These are phyloP conservation scores for Prunus campanulata DNA, from an alignment of 306 rosid species.

Conservation along the genomic window DNA sequence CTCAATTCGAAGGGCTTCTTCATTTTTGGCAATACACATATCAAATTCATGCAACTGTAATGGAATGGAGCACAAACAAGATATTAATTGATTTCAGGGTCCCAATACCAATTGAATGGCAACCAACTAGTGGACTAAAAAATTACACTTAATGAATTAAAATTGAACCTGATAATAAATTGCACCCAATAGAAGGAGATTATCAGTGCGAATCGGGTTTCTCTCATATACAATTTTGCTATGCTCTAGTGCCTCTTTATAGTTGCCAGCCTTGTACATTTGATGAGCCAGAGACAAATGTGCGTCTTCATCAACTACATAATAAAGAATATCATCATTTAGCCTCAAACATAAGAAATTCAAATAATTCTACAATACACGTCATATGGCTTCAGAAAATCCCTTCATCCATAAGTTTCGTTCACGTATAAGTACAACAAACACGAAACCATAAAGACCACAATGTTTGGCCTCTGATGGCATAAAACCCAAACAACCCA, in stretches of 20 bases:
- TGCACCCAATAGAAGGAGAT: conserved; percentile 92
- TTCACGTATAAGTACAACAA: too few relatives aligned
- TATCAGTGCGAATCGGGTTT: conserved; percentile 84
- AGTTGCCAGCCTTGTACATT: conserved; percentile 83
- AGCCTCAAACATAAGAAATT: not conserved
- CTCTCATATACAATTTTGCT: conserved; percentile 78
- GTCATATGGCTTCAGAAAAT: not conserved
- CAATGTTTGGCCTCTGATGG: too few relatives aligned
- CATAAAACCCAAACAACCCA: too few relatives aligned
- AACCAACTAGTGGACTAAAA: not conserved
- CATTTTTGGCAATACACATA: conserved; percentile 89
- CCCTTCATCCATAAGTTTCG: too few relatives aligned
- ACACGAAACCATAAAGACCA: too few relatives aligned
- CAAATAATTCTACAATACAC: not conserved
- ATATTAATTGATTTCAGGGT: conserved; percentile 2
- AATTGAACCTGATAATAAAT: conserved; percentile 78
- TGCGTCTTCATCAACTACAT: conserved; percentile 85
- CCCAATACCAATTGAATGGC: not conserved
- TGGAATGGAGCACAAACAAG: not conserved
- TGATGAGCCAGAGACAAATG: conserved; percentile 82
- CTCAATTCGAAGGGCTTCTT: conserved; percentile 85
- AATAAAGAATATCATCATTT: conserved; percentile 8
- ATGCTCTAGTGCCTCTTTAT: conserved; percentile 86
- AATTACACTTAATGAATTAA: not conserved
- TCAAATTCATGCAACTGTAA: conserved; percentile 90